Evolutionary conservation across 2,329 filamentous ascomycete genomes (phyloP).

Genomic region (Alternaria alternata): DNA sequence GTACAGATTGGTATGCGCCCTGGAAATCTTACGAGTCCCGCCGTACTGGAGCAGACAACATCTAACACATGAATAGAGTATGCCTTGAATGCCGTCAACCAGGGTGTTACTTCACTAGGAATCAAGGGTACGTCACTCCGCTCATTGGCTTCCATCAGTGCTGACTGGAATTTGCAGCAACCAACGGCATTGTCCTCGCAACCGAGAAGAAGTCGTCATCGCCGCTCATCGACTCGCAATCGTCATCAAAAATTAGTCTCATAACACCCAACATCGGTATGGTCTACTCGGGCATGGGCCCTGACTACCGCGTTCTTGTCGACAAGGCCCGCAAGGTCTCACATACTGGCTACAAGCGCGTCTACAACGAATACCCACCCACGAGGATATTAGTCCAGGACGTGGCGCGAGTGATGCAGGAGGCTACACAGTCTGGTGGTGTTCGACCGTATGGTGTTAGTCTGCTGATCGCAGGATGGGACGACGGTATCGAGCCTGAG

Average conservation of each 20-base stretch:
- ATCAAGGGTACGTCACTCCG: conserved; percentile 79
- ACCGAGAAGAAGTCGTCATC: conserved; percentile 99
- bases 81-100: conserved; percentile 98
- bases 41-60: background rate
- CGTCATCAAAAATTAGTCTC: conserved; percentile 95
- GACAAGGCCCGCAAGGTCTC: conserved; percentile 98
- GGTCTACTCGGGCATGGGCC: conserved; percentile 99
- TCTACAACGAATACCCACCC: conserved; percentile 99
- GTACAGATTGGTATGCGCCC: conserved; percentile 85
- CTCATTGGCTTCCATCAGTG: background rate
- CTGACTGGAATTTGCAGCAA: conserved; percentile 67
- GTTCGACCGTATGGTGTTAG: conserved; percentile 97
- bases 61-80: conserved; percentile 72
- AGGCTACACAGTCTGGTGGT: conserved; percentile 97
- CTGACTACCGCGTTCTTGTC: conserved; percentile 96
- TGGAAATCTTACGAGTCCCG: background rate
- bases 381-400: conserved; percentile 99
- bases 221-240: conserved; percentile 92
- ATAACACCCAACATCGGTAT: conserved; percentile 99
- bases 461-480: conserved; percentile 95
- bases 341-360: conserved; percentile 98
- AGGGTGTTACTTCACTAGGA: conserved; percentile 96
- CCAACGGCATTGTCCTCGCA: conserved; percentile 97
- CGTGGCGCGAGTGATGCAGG: conserved; percentile 96
- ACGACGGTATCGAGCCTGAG: conserved; percentile 93